Base-by-base conservation (phyloP, 805 yeast species). In the Schwanniomyces sp. region DNA sequence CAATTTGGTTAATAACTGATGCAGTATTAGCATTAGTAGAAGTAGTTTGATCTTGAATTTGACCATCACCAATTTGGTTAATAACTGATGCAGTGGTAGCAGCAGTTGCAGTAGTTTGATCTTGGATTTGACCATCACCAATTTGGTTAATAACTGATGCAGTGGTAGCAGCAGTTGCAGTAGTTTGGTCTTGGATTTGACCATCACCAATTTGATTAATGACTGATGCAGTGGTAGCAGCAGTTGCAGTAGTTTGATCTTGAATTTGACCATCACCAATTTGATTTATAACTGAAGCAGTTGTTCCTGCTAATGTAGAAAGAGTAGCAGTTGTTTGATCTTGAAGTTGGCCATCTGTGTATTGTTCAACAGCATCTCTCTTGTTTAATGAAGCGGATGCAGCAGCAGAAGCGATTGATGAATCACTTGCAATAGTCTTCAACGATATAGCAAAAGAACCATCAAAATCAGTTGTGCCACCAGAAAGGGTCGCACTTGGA, bases 241-340 rank as follows among this genome's bases (percentile, higher is more conserved):
- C 24, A 24, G 47, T 50, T 10, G 64, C 14, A 18, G 38, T 16
- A 18, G 38, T 34, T 34, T 54, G 52, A 37, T 65, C 66, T 58
- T 74, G 79, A 50, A 74, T 66, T 59, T 75, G 80, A 44, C 80
- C 80, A 54, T 75, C 80, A 40, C 69, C 67, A 44, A 75, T 75
- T 56, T 74, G 76, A 67, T 67, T 67, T 14, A 71, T 47, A 27
- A 47, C 50, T 5, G 40, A 49, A 32, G 56, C 50, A 10, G 38
- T 34, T 3, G 34, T 30, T 10, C 29, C 40, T 14, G 48, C 52
- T 43, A 74, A 60, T 50, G 78, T 45, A 47, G 79, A 24, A 14
- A 34, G 30, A 5, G 44, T 34, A 14, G 32, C 34, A 28, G 50
- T 48, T 34, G 56, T 45, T 34, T 57, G 57, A 45, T 57, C 60